Evolutionary conservation across 2,329 filamentous ascomycete species (phyloP), one percentile per base, ranked within the genome.

Genomic region (Fusarium chaquense): DNA sequence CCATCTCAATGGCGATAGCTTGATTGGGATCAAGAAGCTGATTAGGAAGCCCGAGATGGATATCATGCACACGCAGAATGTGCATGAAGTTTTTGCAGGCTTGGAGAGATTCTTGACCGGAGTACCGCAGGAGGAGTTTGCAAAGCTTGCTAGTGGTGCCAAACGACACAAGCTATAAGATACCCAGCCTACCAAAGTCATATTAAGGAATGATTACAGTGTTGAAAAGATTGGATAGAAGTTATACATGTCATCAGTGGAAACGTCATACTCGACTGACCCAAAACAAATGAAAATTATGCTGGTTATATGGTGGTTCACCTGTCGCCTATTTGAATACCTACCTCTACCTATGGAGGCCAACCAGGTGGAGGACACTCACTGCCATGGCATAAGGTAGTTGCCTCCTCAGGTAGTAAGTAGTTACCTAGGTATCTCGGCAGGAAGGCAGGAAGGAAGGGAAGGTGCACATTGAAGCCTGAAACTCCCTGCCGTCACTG

Each of bases 141-240:
- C 86, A 75, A 94, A 92, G 85, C 83, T 98, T 77, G 93, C 93
- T 2, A 89, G 85, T 67, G 94, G 95, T 15, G 89, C 96, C 85
- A 98, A 98, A 88, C 93, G 90, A 78, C 96, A 99, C 82, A 98
- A 98, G 84, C 82, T 98, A 78, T 97, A 49, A 20, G 30, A 28
- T 43, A 26, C n/a, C 12, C 36, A 40, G 40, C 16, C 38, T 41
- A 43, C 8, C 8, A 6, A 43, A 24, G 20, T 43, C 8, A 24
- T 43, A 24, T 16, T 24, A 24, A 24, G 24, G 24, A 24, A 24
- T 24, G 13, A 18, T 24, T 24, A 43, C 13, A 43, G 22, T 12
- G 6, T 43, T 43, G 22, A 24, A 24, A 24, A 16, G 13, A 43
- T 43, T 13, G 1, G 16, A 10, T 24, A 43, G 40, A 4, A 18